Conservation (phyloP, 352 stramenopile species). For the Globisporangium spiculum region DNA sequence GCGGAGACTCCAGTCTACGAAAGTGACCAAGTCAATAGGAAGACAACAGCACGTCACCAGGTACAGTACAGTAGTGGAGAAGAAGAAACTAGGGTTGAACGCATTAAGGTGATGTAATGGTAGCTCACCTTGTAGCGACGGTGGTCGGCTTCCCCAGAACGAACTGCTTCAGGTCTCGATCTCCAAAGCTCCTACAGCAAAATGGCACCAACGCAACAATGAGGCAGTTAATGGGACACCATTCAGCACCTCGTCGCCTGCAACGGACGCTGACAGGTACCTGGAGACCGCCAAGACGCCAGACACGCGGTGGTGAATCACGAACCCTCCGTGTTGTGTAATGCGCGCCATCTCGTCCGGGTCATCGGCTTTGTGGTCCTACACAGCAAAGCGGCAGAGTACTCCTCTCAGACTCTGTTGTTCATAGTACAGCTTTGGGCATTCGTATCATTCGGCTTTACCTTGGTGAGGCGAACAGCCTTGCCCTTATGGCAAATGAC, state of each 20-base stretch:
- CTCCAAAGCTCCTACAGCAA: constrained; percentile 66
- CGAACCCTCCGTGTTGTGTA: constrained; percentile 56
- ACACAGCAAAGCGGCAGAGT: neutral
- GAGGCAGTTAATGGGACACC: neutral
- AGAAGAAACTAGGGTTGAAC: neutral
- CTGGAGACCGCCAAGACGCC: constrained; percentile 70
- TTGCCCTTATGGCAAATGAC: constrained; percentile 56
- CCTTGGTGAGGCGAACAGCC: constrained; percentile 56
- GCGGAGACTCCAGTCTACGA: constrained; percentile 29
- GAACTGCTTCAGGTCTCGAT: constrained; percentile 70
- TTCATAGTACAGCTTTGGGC: neutral
- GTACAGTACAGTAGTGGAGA: neutral
- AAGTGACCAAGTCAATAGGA: neutral
- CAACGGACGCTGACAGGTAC: constrained; percentile 22
- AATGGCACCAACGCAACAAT: neutral
- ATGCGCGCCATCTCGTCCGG: constrained; percentile 56
- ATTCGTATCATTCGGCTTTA: constrained; percentile 8
- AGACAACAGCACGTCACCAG: neutral
- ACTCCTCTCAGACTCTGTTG: neutral
- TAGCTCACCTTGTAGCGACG: constrained; percentile 37
- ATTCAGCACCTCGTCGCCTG: neutral
- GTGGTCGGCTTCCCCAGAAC: constrained; percentile 51
- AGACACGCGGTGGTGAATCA: constrained; percentile 66
- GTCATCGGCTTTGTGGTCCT: constrained; percentile 77
- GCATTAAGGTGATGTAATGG: neutral